Percentiles rank a stretch among this genome's conserved stretches.
phyloP scores from a whole-genome alignment of 2,329 filamentous ascomycete genomes.

The Trichophyton simii region DNA sequence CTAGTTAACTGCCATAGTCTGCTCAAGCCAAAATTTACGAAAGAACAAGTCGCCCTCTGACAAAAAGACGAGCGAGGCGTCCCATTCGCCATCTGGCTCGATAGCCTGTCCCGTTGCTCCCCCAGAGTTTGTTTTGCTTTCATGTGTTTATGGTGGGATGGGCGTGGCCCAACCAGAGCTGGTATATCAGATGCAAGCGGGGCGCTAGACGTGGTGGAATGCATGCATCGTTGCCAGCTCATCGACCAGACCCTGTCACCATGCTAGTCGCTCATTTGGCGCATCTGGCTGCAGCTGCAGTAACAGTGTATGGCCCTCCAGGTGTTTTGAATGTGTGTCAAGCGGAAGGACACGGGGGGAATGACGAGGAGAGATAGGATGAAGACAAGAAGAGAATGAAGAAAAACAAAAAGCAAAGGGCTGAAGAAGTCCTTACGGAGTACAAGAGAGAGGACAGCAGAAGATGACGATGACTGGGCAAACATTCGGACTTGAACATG shows the following conservation, averaged over 20 bases:
- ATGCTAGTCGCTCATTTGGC: slow-evolving; percentile 13
- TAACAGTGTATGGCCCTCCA: background rate
- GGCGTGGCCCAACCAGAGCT: background rate
- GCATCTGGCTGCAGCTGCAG: slow-evolving; percentile 5
- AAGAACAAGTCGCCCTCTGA: background rate
- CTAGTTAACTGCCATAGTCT: background rate
- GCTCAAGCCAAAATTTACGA: background rate
- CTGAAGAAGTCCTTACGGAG: background rate
- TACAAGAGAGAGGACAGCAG: background rate
- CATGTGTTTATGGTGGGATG: slow-evolving; percentile 3
- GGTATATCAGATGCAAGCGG: background rate
- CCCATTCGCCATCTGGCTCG: background rate
- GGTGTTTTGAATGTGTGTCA: background rate
- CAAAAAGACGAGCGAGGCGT: background rate
- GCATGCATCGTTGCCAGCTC: slow-evolving; percentile 19
- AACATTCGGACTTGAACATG: slow-evolving; percentile 4
- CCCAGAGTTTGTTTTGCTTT: slow-evolving; percentile 3
- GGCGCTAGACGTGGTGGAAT: slow-evolving; percentile 6
- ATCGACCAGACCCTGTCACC: slow-evolving; percentile 12
- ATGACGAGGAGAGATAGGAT: background rate
- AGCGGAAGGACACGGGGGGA: background rate
- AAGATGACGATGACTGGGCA: background rate
- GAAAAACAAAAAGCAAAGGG: background rate
- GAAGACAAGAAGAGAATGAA: background rate
- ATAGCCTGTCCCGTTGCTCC: background rate